Base-by-base conservation (phyloP, 129 eudicot species). In the Erigeron canadensis region DNA sequence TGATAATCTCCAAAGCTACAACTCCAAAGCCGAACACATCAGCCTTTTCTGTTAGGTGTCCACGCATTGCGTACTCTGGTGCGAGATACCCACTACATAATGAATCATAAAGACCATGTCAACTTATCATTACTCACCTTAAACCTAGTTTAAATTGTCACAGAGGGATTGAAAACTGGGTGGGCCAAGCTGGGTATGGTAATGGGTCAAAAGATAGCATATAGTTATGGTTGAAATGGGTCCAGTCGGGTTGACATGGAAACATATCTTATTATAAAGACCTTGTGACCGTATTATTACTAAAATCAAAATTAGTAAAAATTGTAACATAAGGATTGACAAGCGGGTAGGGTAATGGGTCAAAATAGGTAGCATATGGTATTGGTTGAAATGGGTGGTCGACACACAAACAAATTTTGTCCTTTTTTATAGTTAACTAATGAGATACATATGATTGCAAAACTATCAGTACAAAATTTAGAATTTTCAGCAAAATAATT, bases 1-100 rank as follows among this genome's bases (percentile, higher is more conserved):
- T 84, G 48, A 88, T 65, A 15, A 89, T 77, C 80, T 91, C 98
- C 7, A 92, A 81, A 81, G 96, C 95, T 56, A 92, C 95, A 57
- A 92, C 98, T 53, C 96, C 98, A 74, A 86, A 92, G 8, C 91
- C 83, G 75, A 85, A 92, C 51, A 92, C 88, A 65, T 92, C 98
- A 53, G 85, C 98, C 84, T 92, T 92, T 72, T 92, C 98, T 0
- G 98, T 89, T n/a, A 92, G 91, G 70, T 92, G 98, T 34, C 98
- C 96, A 4, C 96, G 87, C 96, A 92, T 79, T 41, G 97, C 97
- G 77, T 91, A 91, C 81, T 91, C 97, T 0, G 94, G 96, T 44
- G 96, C 96, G 50, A 91, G 89, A 81, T 92, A 92, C 44, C 96
- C 96, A n/a, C 96, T 88, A 41, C 81, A 74, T 15, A n/a, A 42